phyloP scores from a whole-genome alignment of 768 basidiomycete species.

The Sarcodon aspratus region DNA sequence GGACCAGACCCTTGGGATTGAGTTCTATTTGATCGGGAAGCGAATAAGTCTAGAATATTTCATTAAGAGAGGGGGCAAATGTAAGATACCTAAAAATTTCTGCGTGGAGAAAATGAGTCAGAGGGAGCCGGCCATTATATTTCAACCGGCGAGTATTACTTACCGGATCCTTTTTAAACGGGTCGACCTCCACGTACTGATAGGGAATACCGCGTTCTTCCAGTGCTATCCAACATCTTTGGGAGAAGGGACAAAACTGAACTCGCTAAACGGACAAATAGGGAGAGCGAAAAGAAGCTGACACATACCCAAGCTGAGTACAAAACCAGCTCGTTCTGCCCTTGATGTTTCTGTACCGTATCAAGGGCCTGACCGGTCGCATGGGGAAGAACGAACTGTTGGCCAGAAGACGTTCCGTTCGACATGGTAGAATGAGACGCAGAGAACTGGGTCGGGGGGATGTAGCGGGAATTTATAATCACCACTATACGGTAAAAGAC shows the following conservation, averaged over 20 bases:
- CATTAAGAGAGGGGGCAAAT: conserved; percentile 5
- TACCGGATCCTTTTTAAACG: conserved; percentile 59
- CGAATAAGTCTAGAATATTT: neutral
- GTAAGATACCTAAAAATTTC: neutral
- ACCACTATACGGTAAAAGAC: too few relatives aligned
- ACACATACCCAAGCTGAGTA: conserved; percentile 45
- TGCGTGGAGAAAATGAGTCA: neutral
- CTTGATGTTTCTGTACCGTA: conserved; percentile 40
- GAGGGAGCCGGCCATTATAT: neutral
- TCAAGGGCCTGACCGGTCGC: conserved; percentile 46
- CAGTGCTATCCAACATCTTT: conserved; percentile 53
- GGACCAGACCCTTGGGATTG: conserved; percentile 64
- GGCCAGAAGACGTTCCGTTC: too few relatives aligned
- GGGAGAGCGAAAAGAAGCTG: neutral
- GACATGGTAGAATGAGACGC: too few relatives aligned
- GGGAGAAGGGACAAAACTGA: conserved; percentile 47
- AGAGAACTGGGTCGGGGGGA: too few relatives aligned
- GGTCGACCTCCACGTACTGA: conserved; percentile 57
- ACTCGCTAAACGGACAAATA: neutral
- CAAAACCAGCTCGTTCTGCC: conserved; percentile 43
- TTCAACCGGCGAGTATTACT: conserved; percentile 2
- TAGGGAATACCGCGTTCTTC: conserved; percentile 60
- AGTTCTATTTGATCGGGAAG: conserved; percentile 21
- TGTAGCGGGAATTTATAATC: too few relatives aligned
- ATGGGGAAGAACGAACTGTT: conserved; percentile 31